A percentile compares a stretch with the other conserved stretches of the same genome.
These are phyloP conservation scores for Spongospora subterranea DNA, from an alignment of 208 protist species.

Conservation along the genomic window DNA sequence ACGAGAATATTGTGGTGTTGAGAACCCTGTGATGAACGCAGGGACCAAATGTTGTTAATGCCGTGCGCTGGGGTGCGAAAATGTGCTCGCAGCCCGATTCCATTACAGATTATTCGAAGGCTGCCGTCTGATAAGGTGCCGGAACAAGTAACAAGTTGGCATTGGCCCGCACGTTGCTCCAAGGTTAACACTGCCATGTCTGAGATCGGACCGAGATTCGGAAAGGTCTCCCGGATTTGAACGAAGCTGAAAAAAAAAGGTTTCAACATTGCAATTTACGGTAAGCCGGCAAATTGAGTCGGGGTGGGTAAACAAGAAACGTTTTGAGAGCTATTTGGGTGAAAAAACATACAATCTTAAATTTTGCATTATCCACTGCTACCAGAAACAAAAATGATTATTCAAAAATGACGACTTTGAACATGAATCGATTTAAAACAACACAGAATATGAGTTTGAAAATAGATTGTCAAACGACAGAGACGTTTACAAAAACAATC, in stretches of 20 bases:
- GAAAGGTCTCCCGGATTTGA: conserved; percentile 43
- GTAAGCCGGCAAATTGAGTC: too few relatives aligned
- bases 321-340: too few relatives aligned
- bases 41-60: background rate
- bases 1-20: conserved; percentile 64
- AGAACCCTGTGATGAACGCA: conserved; percentile 30
- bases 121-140: background rate
- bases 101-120: conserved; percentile 23
- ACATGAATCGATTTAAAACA: too few relatives aligned
- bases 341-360: too few relatives aligned
- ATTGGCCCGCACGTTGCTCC: background rate
- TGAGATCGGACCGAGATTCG: conserved; percentile 19
- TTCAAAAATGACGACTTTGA: too few relatives aligned
- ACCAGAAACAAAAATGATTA: conserved; percentile 7
- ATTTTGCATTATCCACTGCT: too few relatives aligned
- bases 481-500: too few relatives aligned
- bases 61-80: background rate
- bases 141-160: conserved; percentile 47
- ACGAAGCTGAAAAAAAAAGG: conserved; percentile 56
- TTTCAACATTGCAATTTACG: too few relatives aligned
- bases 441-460: too few relatives aligned
- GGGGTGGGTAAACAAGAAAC: too few relatives aligned
- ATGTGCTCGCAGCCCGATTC: background rate
- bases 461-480: too few relatives aligned
- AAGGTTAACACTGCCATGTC: background rate